Conservation (phyloP, 495 filamentous ascomycete genomes). For the Aspergillus biplanus region DNA sequence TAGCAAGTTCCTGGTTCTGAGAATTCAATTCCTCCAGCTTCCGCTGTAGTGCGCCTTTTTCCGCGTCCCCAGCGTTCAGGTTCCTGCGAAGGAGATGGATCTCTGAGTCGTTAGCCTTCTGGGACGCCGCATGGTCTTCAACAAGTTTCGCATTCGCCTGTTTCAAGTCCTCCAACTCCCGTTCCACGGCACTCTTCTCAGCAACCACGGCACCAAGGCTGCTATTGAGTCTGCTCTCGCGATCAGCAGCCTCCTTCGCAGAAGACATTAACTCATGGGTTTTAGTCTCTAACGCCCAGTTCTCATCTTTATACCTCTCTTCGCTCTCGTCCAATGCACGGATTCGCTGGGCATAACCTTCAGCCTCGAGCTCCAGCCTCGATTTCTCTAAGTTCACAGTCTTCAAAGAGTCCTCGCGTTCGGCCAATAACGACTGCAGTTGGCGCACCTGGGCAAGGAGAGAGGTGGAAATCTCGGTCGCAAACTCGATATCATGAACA, state of each 20-base stretch:
- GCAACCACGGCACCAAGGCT: conserved; percentile 65
- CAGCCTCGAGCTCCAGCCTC: conserved; percentile 77
- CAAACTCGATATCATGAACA: conserved; percentile 93
- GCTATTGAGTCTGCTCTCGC: conserved; percentile 78
- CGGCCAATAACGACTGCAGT: conserved; percentile 77
- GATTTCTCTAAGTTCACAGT: conserved; percentile 72
- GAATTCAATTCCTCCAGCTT: conserved; percentile 83
- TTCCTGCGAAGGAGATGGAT: conserved; percentile 76
- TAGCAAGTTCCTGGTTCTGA: conserved; percentile 88
- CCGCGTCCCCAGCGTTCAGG: conserved; percentile 71
- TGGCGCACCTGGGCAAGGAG: conserved; percentile 87
- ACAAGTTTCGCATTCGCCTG: conserved; percentile 72
- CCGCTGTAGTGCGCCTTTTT: conserved; percentile 71
- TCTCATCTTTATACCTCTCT: conserved; percentile 94
- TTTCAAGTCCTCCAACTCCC: conserved; percentile 87
- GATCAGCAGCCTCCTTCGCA: conserved; percentile 71
- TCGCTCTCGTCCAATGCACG: conserved; percentile 88
- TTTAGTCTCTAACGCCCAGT: conserved; percentile 92
- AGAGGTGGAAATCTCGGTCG: conserved; percentile 91
- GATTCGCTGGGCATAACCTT: conserved; percentile 76
- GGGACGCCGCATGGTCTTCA: conserved; percentile 73
- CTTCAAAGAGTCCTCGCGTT: conserved; percentile 86
- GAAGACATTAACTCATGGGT: conserved; percentile 77
- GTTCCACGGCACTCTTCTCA: conserved; percentile 76
- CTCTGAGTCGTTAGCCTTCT: conserved; percentile 89